These are phyloP conservation scores for Neopestalotiopsis rosae DNA, from an alignment of 2,329 filamentous ascomycete genomes.

Conservation along the genomic window DNA sequence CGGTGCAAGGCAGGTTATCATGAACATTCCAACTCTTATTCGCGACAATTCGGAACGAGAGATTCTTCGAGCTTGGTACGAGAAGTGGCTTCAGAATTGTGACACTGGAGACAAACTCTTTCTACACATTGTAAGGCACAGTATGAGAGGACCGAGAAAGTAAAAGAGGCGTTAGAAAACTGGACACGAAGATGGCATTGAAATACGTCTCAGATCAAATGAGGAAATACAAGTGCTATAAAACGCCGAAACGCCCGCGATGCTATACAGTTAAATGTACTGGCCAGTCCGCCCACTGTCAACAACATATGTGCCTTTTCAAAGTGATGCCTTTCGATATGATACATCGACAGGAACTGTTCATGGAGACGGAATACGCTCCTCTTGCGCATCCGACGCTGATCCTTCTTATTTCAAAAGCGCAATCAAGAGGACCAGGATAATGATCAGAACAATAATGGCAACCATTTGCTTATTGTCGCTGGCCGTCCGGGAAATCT, in stretches of 20 bases:
- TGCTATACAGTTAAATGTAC: constrained; percentile 5
- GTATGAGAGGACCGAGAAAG: neutral
- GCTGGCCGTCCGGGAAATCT: constrained; percentile 74
- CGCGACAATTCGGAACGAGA: no score
- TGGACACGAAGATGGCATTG: constrained; percentile 1
- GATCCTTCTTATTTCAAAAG: constrained; percentile 70
- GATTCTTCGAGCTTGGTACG: no score
- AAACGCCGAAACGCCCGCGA: constrained; percentile 14
- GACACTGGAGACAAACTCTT: no score
- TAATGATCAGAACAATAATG: constrained; percentile 81
- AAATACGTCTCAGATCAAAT: neutral
- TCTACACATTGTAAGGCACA: neutral
- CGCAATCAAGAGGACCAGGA: constrained; percentile 82
- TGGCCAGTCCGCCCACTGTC: neutral
- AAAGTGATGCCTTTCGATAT: neutral
- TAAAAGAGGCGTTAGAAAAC: neutral
- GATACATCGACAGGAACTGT: neutral
- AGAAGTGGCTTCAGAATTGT: no score
- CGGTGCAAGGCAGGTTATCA: no score
- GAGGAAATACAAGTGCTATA: neutral
- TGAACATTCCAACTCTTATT: no score
- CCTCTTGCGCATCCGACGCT: neutral
- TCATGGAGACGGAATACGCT: neutral
- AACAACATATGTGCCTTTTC: neutral
- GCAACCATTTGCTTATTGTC: constrained; percentile 88